Percentiles rank a stretch among this genome's conserved stretches.
Evolutionary conservation across 306 rosid genomes (phyloP).

Genomic region (Glycine tomentella): DNA sequence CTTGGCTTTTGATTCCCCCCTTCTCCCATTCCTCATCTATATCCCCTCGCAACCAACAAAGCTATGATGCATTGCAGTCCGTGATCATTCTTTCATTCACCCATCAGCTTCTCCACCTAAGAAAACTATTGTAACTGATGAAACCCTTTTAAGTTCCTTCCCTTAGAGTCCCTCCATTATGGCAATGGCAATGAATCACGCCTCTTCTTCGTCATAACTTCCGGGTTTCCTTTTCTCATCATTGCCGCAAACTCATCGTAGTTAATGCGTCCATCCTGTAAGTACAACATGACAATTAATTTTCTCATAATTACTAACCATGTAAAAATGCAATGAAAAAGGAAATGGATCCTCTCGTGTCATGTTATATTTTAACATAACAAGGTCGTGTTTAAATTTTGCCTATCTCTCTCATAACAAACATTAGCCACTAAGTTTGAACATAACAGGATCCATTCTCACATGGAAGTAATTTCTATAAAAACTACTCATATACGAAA

Average conservation of each 20-base stretch:
- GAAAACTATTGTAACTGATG: conserved; percentile 29
- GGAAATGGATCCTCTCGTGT: not conserved
- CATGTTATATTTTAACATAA: not conserved
- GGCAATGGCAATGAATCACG: conserved; percentile 53
- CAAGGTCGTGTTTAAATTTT: not conserved
- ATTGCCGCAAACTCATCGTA: conserved; percentile 90
- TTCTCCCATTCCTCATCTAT: conserved; percentile 28
- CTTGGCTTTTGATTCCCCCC: conserved; percentile 23
- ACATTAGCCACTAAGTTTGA: not conserved
- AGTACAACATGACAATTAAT: not conserved
- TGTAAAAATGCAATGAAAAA: not conserved
- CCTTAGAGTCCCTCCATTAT: conserved; percentile 6
- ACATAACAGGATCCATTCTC: not conserved
- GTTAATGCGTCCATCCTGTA: conserved; percentile 93
- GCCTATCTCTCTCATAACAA: not conserved
- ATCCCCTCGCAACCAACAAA: conserved; percentile 37
- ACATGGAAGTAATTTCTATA: not conserved
- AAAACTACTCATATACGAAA: not conserved
- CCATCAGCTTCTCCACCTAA: conserved; percentile 28
- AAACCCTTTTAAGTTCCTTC: not conserved
- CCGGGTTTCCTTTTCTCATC: conserved; percentile 96
- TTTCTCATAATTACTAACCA: not conserved
- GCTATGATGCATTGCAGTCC: not conserved
- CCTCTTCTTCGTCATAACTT: conserved; percentile 74
- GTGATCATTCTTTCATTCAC: conserved; percentile 12